Evolutionary conservation across 2,329 filamentous ascomycete genomes (phyloP).

Genomic region (Penicillium italicum): DNA sequence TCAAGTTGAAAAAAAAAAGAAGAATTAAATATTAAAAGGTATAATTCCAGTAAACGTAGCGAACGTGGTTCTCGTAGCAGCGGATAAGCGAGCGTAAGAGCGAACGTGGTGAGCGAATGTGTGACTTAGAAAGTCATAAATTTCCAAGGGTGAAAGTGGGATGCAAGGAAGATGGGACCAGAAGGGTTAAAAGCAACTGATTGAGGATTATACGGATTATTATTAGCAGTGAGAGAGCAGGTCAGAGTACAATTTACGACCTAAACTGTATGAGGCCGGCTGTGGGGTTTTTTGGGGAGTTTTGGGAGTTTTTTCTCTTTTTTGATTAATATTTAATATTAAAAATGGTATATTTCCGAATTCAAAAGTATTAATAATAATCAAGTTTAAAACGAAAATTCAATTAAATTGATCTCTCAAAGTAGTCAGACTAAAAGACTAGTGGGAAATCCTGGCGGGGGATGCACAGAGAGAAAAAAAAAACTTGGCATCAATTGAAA

Average conservation of each 20-base stretch:
- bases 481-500: slow-evolving; percentile 11
- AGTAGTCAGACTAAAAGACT: slow-evolving; percentile 10
- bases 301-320: no score
- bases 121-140: slow-evolving; percentile 32
- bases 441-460: slow-evolving; percentile 30
- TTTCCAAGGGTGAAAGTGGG: slow-evolving; percentile 14
- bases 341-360: slow-evolving; percentile 2
- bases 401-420: neutral
- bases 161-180: slow-evolving; percentile 22
- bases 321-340: neutral
- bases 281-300: slow-evolving; percentile 12
- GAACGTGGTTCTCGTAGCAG: slow-evolving; percentile 39
- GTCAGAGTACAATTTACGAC: slow-evolving; percentile 23
- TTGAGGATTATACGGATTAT: slow-evolving; percentile 23
- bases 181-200: slow-evolving; percentile 27
- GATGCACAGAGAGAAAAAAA: slow-evolving; percentile 18
- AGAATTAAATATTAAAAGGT: slow-evolving; percentile 30
- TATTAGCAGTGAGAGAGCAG: slow-evolving; percentile 23
- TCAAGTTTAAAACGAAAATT: neutral
- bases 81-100: slow-evolving; percentile 37
- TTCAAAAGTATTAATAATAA: neutral
- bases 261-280: slow-evolving; percentile 23
- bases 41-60: slow-evolving; percentile 31
- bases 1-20: neutral
- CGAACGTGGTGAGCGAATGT: slow-evolving; percentile 39